phyloP scores from a whole-genome alignment of 139 green algal genomes.

The Trebouxia sp. region DNA sequence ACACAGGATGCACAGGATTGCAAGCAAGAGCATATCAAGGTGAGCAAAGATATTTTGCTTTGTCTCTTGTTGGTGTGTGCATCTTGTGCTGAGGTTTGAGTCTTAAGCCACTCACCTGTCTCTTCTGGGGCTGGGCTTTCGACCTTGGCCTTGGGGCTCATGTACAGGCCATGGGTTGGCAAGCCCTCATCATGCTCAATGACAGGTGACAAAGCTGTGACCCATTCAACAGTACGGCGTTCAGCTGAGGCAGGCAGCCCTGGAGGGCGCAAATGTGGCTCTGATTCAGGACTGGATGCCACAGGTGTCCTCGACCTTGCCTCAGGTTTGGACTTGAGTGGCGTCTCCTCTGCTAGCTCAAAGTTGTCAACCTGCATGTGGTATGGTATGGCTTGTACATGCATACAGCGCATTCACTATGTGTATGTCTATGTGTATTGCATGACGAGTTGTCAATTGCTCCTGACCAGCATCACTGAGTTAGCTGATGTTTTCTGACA shows the following conservation, averaged over 20 bases:
- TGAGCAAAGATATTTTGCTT: too few species aligned
- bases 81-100: too few species aligned
- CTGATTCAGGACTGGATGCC: neutral
- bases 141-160: neutral
- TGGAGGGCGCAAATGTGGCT: neutral
- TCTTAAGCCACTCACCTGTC: neutral
- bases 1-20: too few species aligned
- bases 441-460: too few species aligned
- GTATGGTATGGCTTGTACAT: neutral
- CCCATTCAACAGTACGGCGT: neutral
- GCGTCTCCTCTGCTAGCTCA: constrained; percentile 59
- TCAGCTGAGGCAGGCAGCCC: neutral
- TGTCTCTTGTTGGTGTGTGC: too few species aligned
- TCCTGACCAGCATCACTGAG: too few species aligned
- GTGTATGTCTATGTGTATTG: neutral
- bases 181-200: constrained; percentile 1
- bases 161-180: neutral
- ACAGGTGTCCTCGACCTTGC: neutral
- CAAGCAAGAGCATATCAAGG: too few species aligned
- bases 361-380: constrained; percentile 57
- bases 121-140: neutral
- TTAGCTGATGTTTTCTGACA: too few species aligned
- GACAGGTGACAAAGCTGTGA: neutral
- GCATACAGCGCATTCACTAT: too few species aligned
- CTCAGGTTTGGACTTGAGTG: neutral